Percentiles rank a stretch among this genome's conserved stretches.
Evolutionary conservation across 129 eudicot species (phyloP).

Genomic region (Heracleum sosnowskyi): DNA sequence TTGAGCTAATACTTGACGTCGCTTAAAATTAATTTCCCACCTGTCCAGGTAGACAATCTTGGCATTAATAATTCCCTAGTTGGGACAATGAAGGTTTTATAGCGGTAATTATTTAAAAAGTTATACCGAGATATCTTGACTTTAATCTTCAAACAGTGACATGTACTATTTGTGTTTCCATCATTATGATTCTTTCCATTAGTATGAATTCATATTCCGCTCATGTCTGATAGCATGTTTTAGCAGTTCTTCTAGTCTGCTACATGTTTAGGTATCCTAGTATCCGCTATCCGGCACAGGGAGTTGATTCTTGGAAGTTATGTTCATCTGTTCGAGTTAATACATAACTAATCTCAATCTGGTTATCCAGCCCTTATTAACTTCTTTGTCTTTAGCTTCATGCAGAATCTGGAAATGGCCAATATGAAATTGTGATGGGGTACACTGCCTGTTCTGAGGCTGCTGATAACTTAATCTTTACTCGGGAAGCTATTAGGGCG

Average conservation of each 20-base stretch:
- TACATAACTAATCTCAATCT: neutral
- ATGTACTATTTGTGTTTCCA: neutral
- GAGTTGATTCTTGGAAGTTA: neutral
- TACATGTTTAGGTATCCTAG: neutral
- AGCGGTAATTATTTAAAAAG: neutral
- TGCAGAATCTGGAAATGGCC: conserved; percentile 92
- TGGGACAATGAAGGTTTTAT: neutral
- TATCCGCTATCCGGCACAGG: neutral
- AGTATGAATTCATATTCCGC: neutral
- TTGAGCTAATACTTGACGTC: neutral
- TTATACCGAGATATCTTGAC: neutral
- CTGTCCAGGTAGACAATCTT: neutral
- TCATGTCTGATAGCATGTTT: neutral
- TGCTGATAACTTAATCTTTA: conserved; percentile 70
- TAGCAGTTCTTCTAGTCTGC: neutral
- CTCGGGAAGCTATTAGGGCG: conserved; percentile 79
- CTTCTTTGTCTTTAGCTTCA: conserved; percentile 49
- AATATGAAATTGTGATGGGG: conserved; percentile 68
- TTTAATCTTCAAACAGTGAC: neutral
- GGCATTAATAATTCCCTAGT: neutral
- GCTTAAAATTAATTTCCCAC: neutral
- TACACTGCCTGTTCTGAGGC: conserved; percentile 67
- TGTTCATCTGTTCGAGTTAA: neutral
- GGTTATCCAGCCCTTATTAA: neutral
- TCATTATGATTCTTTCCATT: neutral